Evolutionary conservation across 176 grass and related monocot species (phyloP).

Genomic region (Bolboschoenus planiculmis): DNA sequence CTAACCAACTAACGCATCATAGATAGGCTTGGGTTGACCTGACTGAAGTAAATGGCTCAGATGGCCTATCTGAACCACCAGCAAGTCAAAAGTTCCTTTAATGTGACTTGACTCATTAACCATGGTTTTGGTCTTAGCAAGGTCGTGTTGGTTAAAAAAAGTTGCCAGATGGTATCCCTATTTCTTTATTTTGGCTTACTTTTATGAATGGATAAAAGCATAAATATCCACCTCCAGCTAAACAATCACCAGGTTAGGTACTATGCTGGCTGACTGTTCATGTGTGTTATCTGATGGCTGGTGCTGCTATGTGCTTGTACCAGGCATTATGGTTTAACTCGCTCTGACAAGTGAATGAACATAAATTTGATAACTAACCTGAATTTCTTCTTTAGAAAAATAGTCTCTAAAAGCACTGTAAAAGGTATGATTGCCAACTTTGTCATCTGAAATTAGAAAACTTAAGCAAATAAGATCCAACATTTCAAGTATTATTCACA

Average conservation of each 20-base stretch:
- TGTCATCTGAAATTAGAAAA: conserved; percentile 71
- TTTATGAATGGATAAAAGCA: not conserved
- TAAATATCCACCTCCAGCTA: not conserved
- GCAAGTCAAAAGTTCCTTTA: not conserved
- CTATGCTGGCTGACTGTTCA: too few species aligned
- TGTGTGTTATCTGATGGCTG: too few species aligned
- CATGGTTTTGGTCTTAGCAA: not conserved
- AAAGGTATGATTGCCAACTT: conserved; percentile 99
- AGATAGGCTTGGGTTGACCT: not conserved
- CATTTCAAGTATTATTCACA: not conserved
- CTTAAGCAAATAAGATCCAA: not conserved
- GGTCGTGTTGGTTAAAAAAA: not conserved
- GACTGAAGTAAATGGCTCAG: not conserved
- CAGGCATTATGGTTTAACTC: not conserved
- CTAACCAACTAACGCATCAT: not conserved
- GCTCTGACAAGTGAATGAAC: conserved; percentile 1
- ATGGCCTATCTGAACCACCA: not conserved
- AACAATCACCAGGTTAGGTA: not conserved
- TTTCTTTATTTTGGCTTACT: not conserved
- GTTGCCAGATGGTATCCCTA: not conserved
- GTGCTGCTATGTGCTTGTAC: not conserved
- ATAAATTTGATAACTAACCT: conserved; percentile 35
- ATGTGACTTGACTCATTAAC: not conserved
- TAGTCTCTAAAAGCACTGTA: conserved; percentile 88
- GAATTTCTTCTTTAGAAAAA: conserved; percentile 96